Base-by-base conservation (phyloP, 2,329 filamentous ascomycete genomes). In the Aschersonia sp. region DNA sequence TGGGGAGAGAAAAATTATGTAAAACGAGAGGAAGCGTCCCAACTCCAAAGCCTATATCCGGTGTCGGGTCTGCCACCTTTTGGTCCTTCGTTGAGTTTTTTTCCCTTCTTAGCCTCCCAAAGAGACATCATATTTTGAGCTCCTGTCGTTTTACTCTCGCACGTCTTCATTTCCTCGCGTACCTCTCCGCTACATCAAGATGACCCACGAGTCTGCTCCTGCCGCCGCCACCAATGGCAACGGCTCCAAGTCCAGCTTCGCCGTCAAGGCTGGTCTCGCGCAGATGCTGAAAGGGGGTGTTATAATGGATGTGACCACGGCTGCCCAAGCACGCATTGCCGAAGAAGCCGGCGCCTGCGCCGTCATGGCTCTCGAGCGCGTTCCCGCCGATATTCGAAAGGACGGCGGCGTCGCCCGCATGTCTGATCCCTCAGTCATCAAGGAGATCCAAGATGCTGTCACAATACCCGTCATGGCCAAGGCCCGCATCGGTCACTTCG, bases 381-480 rank as follows among this genome's bases (percentile, higher is more conserved):
- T 97, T 45, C 92, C 92, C 46, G 91, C 92, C 59, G 92, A 98
- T 67, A 98, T 98, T 65, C 82, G 92, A 58, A 82, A 75, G 52
- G 77, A 95, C 65, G 92, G 92, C 57, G 92, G 92, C 61, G 92
- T 98, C 29, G 89, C 89, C 9, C 85, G 92, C 67, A 98, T 98
- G 92, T 92, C 85, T 2, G 91, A 97, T 70, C 92, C 92, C 2
- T 72, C 77, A 58, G 86, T 96, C 78, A 97, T 97, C 75, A 84
- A 85, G 69, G 86, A 89, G 66, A 97, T 98, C 65, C 94, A 96
- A 80, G 80, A 76, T 3, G 82, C 89, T 41, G 92, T 97, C 44
- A 97, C 91, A 47, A 96, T 97, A 59, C 92, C 92, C 58, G 92
- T 98, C 66, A 97, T 98, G 92, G 92, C 92, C 54, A 98, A 98